Evolutionary conservation across 2,329 filamentous ascomycete genomes (phyloP).

Genomic region (Trichophaea hybrida): DNA sequence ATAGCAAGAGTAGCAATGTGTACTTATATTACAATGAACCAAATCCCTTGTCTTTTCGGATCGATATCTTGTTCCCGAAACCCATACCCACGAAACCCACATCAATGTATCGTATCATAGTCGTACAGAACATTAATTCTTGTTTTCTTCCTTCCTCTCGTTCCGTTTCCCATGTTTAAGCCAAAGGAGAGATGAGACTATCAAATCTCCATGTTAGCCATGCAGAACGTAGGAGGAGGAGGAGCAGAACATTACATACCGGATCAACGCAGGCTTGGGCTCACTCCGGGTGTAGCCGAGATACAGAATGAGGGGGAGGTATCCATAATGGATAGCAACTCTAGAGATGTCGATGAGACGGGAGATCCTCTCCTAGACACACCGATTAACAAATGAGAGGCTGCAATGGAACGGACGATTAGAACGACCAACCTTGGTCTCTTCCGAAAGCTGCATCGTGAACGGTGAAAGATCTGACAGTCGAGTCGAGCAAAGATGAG

Average conservation of each 20-base stretch:
- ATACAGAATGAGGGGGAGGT: conserved; percentile 91
- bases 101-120: background rate
- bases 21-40: no score
- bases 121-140: background rate
- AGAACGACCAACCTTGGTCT: conserved; percentile 61
- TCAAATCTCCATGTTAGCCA: conserved; percentile 12
- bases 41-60: no score
- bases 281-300: conserved; percentile 93
- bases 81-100: no score
- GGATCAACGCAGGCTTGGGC: conserved; percentile 67
- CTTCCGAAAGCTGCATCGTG: conserved; percentile 67
- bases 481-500: no score
- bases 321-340: conserved; percentile 94
- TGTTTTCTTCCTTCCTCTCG: background rate
- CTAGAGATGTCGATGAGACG: conserved; percentile 91
- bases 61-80: no score
- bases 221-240: background rate
- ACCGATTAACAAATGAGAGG: background rate
- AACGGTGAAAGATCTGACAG: background rate
- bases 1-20: no score
- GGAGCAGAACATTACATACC: conserved; percentile 36
- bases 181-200: conserved; percentile 25
- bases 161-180: conserved; percentile 5
- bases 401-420: background rate
- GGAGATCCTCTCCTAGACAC: conserved; percentile 76